Percentiles rank a stretch among this genome's conserved stretches.
Evolutionary conservation across 139 green algal genomes (phyloP).

Genomic region (Volvox africanus): DNA sequence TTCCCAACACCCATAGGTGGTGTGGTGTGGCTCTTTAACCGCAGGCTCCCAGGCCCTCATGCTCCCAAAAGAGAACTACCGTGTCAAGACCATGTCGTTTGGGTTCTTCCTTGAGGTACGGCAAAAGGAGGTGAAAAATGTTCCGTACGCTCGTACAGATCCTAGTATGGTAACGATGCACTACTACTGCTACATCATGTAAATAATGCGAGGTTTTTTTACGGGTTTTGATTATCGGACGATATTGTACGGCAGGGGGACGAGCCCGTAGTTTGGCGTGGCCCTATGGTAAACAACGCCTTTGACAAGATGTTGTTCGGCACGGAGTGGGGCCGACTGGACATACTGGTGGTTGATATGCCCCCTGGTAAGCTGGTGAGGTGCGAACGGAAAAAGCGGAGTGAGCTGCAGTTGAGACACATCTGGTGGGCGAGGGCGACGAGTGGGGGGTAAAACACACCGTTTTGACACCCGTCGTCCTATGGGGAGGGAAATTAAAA

Average conservation of each 20-base stretch:
- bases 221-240: too few species aligned
- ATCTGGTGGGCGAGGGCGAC: too few species aligned
- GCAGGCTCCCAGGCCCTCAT: constrained; percentile 59
- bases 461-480: too few species aligned
- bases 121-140: neutral
- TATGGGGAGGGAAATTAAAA: too few species aligned
- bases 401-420: too few species aligned
- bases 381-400: too few species aligned
- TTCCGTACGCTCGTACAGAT: too few species aligned
- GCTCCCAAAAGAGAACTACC: constrained; percentile 81
- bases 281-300: constrained; percentile 93
- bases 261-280: constrained; percentile 86
- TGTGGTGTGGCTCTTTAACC: too few species aligned
- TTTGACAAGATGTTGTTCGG: constrained; percentile 88
- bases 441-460: too few species aligned
- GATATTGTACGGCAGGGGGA: constrained; percentile 60
- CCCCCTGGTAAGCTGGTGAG: constrained; percentile 76
- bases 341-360: constrained; percentile 96
- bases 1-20: neutral
- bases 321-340: constrained; percentile 84
- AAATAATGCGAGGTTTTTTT: too few species aligned
- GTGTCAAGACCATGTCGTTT: constrained; percentile 90
- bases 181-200: too few species aligned
- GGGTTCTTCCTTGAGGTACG: constrained; percentile 87
- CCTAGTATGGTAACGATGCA: too few species aligned